Conservation (phyloP, 495 filamentous ascomycete species). For the Penicillium argentinense region DNA sequence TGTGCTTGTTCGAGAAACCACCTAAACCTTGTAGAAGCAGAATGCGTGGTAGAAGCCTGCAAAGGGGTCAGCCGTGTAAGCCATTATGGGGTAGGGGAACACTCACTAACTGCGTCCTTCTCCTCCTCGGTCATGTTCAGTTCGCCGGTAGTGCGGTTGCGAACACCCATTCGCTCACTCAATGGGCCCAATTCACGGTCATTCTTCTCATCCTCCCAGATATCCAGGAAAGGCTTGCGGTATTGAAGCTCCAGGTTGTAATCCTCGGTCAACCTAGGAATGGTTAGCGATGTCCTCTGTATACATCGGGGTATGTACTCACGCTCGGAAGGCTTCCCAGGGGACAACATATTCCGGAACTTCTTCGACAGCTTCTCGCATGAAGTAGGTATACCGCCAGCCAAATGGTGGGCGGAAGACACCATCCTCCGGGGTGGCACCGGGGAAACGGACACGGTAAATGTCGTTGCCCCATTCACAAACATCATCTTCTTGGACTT, state of each 20-base stretch:
- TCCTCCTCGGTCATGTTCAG: constrained; percentile 75
- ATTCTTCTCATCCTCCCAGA: constrained; percentile 88
- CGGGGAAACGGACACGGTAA: constrained; percentile 85
- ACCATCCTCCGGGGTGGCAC: constrained; percentile 68
- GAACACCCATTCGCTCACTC: constrained; percentile 92
- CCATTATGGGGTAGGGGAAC: background rate
- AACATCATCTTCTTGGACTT: constrained; percentile 47
- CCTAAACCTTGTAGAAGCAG: constrained; percentile 88
- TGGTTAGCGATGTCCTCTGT: too few relatives aligned
- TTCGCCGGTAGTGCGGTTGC: constrained; percentile 64
- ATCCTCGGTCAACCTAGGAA: constrained; percentile 79
- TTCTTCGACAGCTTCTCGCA: constrained; percentile 93
- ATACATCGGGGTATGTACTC: too few relatives aligned
- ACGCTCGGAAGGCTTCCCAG: constrained; percentile 93
- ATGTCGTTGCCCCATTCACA: constrained; percentile 90
- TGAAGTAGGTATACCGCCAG: constrained; percentile 95
- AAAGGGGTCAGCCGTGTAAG: constrained; percentile 11
- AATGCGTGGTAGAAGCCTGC: constrained; percentile 88
- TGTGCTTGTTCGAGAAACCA: background rate
- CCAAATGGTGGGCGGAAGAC: constrained; percentile 93
- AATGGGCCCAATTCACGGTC: constrained; percentile 74
- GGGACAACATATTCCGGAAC: constrained; percentile 98
- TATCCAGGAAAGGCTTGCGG: constrained; percentile 81
- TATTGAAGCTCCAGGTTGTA: constrained; percentile 95
- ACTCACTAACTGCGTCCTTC: constrained; percentile 79